These are phyloP conservation scores for Quillaja saponaria DNA, from an alignment of 306 rosid species.

Conservation along the genomic window DNA sequence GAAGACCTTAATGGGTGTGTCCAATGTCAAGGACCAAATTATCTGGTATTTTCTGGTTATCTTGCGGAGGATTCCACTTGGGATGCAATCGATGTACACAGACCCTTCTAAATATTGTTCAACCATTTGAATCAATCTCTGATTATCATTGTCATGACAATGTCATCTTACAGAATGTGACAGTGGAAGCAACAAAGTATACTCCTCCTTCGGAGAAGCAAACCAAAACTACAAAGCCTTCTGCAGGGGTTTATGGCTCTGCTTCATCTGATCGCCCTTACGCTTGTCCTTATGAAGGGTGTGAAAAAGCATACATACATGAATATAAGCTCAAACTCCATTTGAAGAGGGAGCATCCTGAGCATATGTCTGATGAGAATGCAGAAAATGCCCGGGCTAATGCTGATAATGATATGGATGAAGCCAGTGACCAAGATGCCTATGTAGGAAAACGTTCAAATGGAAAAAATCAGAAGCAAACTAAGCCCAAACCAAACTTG, in stretches of 20 bases:
- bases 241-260: slow-evolving; percentile 64
- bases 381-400: slow-evolving; percentile 55
- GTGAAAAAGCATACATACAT: slow-evolving; percentile 90
- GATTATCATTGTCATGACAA: slow-evolving; percentile 15
- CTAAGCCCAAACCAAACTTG: slow-evolving; percentile 61
- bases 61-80: too few species aligned
- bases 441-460: slow-evolving; percentile 62
- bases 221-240: slow-evolving; percentile 57
- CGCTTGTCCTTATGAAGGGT: slow-evolving; percentile 91
- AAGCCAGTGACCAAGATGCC: slow-evolving; percentile 87
- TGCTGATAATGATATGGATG: slow-evolving; percentile 80
- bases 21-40: too few species aligned
- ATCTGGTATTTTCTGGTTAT: too few species aligned
- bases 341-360: slow-evolving; percentile 91
- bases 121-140: slow-evolving; percentile 6
- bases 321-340: slow-evolving; percentile 95
- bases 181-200: slow-evolving; percentile 65
- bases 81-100: too few species aligned
- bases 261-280: slow-evolving; percentile 93
- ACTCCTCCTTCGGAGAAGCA: slow-evolving; percentile 71
- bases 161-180: slow-evolving; percentile 49
- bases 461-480: slow-evolving; percentile 72
- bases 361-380: slow-evolving; percentile 69
- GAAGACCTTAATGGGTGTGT: too few species aligned
- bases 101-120: neutral